Conservation (phyloP, 2,329 filamentous ascomycete species). For the Fusarium sp. region DNA sequence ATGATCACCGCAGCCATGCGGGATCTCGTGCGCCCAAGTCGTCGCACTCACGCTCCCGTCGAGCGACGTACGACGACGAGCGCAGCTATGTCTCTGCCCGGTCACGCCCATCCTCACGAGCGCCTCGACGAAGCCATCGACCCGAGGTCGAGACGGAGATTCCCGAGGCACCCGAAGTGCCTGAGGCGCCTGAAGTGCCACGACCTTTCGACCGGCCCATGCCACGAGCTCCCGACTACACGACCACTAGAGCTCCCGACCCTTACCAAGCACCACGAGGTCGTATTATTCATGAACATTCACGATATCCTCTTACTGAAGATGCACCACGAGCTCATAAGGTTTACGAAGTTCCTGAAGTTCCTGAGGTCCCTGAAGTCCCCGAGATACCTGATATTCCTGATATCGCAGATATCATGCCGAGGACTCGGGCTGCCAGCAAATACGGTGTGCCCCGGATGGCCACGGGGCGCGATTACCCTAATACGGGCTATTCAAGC, state of each 20-base stretch:
- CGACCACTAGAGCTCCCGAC: neutral
- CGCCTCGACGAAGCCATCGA: slow-evolving; percentile 39
- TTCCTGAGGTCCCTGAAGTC: slow-evolving; percentile 27
- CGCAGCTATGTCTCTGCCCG: slow-evolving; percentile 59
- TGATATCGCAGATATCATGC: slow-evolving; percentile 36
- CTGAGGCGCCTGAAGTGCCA: slow-evolving; percentile 1
- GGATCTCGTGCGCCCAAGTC: slow-evolving; percentile 51
- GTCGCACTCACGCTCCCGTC: slow-evolving; percentile 40
- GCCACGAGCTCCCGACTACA: neutral
- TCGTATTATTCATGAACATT: neutral
- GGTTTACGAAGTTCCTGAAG: neutral
- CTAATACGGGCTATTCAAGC: slow-evolving; percentile 34
- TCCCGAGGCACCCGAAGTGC: slow-evolving; percentile 39
- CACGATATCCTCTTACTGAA: neutral
- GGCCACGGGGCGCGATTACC: slow-evolving; percentile 30
- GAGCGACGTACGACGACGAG: slow-evolving; percentile 48
- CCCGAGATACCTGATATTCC: slow-evolving; percentile 30
- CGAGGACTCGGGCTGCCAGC: slow-evolving; percentile 47
- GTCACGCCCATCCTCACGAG: slow-evolving; percentile 42
- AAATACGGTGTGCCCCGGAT: slow-evolving; percentile 41
- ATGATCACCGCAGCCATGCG: slow-evolving; percentile 57
- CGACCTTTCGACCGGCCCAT: neutral
- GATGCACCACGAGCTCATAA: slow-evolving; percentile 4
- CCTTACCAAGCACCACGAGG: neutral
- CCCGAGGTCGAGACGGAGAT: slow-evolving; percentile 44